A percentile compares a stretch with the other conserved stretches of the same genome.
Evolutionary conservation across 2,329 filamentous ascomycete species (phyloP).

Genomic region (Tolypocladium guangdongense): DNA sequence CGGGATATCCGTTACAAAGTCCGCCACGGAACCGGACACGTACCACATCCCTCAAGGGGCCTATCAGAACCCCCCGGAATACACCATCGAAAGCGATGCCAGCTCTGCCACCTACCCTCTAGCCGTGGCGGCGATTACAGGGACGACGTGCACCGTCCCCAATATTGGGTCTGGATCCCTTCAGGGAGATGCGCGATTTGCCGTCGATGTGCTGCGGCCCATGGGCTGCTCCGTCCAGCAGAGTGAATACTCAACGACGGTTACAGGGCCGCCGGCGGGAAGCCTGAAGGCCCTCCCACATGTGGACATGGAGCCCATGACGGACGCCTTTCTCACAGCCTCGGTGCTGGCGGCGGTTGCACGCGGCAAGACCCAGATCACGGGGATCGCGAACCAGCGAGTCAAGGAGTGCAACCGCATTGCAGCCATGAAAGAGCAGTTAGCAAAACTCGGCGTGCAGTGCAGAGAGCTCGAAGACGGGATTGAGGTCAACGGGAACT

Average conservation of each 20-base stretch:
- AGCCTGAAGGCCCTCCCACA: slow-evolving; percentile 63
- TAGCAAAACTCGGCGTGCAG: slow-evolving; percentile 82
- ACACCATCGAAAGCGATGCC: slow-evolving; percentile 91
- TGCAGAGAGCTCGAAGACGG: slow-evolving; percentile 89
- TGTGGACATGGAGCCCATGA: slow-evolving; percentile 99
- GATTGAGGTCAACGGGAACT: slow-evolving; percentile 58
- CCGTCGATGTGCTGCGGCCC: slow-evolving; percentile 74
- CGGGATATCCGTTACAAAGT: slow-evolving; percentile 69
- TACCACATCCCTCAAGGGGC: slow-evolving; percentile 83
- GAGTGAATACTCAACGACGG: slow-evolving; percentile 75
- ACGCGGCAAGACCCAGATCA: slow-evolving; percentile 71
- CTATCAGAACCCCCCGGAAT: slow-evolving; percentile 77
- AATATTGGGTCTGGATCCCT: slow-evolving; percentile 90
- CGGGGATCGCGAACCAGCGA: slow-evolving; percentile 91
- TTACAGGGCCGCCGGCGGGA: slow-evolving; percentile 74
- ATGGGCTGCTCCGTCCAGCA: slow-evolving; percentile 94
- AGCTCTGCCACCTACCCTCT: slow-evolving; percentile 96
- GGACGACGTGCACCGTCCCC: slow-evolving; percentile 88
- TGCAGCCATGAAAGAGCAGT: slow-evolving; percentile 84
- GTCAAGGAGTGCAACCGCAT: slow-evolving; percentile 99
- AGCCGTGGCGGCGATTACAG: slow-evolving; percentile 88
- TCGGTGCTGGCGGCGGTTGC: slow-evolving; percentile 88
- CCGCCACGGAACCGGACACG: slow-evolving; percentile 70
- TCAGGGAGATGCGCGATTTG: slow-evolving; percentile 91
- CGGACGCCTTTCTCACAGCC: slow-evolving; percentile 92